phyloP scores from a whole-genome alignment of 768 basidiomycete genomes.

The Tulasnella sp. region DNA sequence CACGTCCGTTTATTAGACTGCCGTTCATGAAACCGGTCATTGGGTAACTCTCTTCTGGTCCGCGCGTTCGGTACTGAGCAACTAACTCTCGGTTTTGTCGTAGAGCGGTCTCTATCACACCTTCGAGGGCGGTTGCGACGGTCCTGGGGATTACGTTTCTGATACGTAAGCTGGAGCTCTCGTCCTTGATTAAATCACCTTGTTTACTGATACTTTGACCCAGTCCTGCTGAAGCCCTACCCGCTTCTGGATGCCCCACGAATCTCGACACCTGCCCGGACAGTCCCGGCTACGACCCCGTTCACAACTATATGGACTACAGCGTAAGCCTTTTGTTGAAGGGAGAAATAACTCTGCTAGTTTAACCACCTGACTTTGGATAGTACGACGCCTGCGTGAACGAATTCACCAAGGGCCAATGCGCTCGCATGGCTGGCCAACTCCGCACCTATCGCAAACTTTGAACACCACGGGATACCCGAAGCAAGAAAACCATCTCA shows the following conservation, averaged over 20 bases:
- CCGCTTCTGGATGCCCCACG: constrained; percentile 40
- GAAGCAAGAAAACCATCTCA: background rate
- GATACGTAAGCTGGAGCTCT: constrained; percentile 33
- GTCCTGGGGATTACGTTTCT: constrained; percentile 33
- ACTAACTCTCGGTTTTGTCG: background rate
- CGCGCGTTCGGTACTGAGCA: background rate
- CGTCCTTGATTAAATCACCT: constrained; percentile 33
- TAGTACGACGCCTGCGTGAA: constrained; percentile 31
- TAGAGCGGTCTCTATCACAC: constrained; percentile 42
- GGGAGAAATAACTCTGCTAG: too few relatives aligned
- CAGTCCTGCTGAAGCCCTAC: constrained; percentile 36
- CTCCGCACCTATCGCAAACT: constrained; percentile 26
- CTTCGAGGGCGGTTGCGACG: constrained; percentile 40
- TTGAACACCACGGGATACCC: background rate
- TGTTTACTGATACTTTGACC: background rate
- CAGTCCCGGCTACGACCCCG: constrained; percentile 31
- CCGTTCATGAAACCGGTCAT: constrained; percentile 44
- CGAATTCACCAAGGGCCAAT: constrained; percentile 32
- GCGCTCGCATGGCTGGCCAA: constrained; percentile 21
- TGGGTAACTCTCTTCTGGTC: constrained; percentile 35
- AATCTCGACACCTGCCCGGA: constrained; percentile 39
- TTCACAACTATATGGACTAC: constrained; percentile 34
- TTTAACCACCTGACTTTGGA: background rate
- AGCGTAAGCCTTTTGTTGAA: constrained; percentile 3
- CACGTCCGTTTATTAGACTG: constrained; percentile 34